phyloP scores from a whole-genome alignment of 2,329 filamentous ascomycete genomes.

The Epichloe sibirici region DNA sequence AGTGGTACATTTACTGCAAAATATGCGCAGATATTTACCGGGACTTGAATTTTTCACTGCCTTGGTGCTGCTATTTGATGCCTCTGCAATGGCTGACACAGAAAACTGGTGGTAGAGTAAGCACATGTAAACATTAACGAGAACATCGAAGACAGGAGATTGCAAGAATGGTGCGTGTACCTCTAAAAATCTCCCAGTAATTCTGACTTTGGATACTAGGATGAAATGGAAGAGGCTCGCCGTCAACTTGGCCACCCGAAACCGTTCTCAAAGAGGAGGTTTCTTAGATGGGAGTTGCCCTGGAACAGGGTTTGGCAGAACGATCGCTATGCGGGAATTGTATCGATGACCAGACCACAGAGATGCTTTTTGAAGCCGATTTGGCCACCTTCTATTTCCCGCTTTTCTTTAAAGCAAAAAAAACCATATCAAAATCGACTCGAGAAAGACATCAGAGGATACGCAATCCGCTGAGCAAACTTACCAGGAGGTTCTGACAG shows the following conservation, averaged over 20 bases:
- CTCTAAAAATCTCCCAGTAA: slow-evolving; percentile 38
- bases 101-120: slow-evolving; percentile 26
- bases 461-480: slow-evolving; percentile 9
- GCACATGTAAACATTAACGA: slow-evolving; percentile 3
- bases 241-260: slow-evolving; percentile 20
- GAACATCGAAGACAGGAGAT: background rate
- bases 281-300: slow-evolving; percentile 16
- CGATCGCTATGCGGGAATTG: slow-evolving; percentile 50
- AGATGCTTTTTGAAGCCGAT: slow-evolving; percentile 28
- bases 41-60: slow-evolving; percentile 14
- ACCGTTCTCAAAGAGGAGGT: slow-evolving; percentile 32
- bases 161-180: slow-evolving; percentile 24
- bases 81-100: slow-evolving; percentile 17
- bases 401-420: slow-evolving; percentile 6
- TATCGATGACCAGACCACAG: slow-evolving; percentile 55
- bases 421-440: background rate
- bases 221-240: slow-evolving; percentile 29
- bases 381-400: slow-evolving; percentile 52
- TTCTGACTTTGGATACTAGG: slow-evolving; percentile 35
- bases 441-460: background rate
- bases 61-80: slow-evolving; percentile 17
- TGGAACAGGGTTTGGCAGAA: slow-evolving; percentile 12
- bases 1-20: slow-evolving; percentile 32
- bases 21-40: slow-evolving; percentile 25
- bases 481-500: slow-evolving; percentile 35